Percentiles rank a stretch among this genome's conserved stretches.
Conservation (phyloP, 257 asterid species). For the Solanum chiquidenum region DNA sequence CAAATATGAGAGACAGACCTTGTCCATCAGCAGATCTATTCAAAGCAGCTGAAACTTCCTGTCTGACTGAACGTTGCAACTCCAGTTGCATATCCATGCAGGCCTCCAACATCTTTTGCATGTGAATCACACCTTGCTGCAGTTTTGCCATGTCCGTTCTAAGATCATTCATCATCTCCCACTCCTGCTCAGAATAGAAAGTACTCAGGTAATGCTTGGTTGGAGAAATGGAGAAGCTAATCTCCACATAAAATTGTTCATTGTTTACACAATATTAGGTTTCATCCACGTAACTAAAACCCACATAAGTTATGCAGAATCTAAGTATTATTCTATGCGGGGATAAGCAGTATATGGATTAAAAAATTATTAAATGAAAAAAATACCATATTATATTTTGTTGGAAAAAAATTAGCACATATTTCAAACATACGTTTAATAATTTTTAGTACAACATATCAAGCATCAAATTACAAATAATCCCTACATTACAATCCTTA, state of each 20-base stretch:
- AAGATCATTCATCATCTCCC: constrained; percentile 79
- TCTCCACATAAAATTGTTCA: not conserved
- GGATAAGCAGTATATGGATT: not conserved
- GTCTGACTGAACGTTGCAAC: constrained; percentile 88
- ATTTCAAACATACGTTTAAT: not conserved
- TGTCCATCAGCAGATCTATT: constrained; percentile 64
- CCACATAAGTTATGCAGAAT: not conserved
- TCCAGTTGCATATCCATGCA: constrained; percentile 99
- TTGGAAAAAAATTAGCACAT: not conserved
- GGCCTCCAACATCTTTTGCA: constrained; percentile 96
- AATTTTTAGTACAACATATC: not conserved
- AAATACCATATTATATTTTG: not conserved
- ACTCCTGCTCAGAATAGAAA: constrained; percentile 39
- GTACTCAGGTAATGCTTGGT: not conserved
- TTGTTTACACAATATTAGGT: not conserved
- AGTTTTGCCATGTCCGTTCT: constrained; percentile 68
- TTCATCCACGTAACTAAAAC: not conserved
- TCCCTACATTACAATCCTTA: not conserved
- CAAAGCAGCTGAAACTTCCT: constrained; percentile 94
- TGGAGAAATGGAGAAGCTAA: not conserved
- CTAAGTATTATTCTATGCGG: not conserved
- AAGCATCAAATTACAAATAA: not conserved
- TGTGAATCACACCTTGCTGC: constrained; percentile 89
- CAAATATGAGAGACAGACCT: constrained; percentile 33
- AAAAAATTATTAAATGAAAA: not conserved